These are phyloP conservation scores for Trichoderma afroharzianum DNA, from an alignment of 2,329 filamentous ascomycete genomes.

Conservation along the genomic window DNA sequence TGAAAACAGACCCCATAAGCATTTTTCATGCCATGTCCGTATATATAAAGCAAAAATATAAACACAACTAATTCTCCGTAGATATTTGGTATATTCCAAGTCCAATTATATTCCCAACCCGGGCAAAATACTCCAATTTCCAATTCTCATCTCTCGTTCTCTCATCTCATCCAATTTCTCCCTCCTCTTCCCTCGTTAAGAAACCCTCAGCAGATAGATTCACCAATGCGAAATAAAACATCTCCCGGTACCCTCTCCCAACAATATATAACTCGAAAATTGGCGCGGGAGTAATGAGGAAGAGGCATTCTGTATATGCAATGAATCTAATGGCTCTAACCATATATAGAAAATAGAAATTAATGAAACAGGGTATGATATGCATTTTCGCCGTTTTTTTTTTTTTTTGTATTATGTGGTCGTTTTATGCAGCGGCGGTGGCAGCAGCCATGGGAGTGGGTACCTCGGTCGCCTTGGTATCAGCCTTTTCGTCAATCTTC, in stretches of 20 bases:
- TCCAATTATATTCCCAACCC: slow-evolving; percentile 5
- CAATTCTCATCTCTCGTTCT: background rate
- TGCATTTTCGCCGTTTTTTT: slow-evolving; percentile 6
- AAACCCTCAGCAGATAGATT: background rate
- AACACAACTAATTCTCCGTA: background rate
- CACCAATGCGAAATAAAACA: background rate
- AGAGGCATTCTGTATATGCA: slow-evolving; percentile 16
- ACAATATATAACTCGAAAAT: background rate
- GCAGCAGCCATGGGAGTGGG: slow-evolving; percentile 1
- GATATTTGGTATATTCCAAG: slow-evolving; percentile 13
- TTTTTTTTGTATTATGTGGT: background rate
- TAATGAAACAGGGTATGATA: background rate
- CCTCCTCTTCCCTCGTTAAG: background rate
- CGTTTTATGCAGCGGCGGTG: slow-evolving; percentile 1
- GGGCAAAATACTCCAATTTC: background rate
- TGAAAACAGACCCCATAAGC: background rate
- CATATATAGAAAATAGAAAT: background rate
- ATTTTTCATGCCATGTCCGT: background rate
- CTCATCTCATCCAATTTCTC: background rate
- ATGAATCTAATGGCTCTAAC: background rate
- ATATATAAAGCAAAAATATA: background rate
- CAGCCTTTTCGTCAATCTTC: slow-evolving; percentile 27
- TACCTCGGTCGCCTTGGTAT: background rate
- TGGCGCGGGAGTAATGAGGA: background rate
- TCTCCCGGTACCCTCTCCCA: background rate